Conservation (phyloP, 208 protist genomes). For the Acanthamoeba lenticulata region DNA sequence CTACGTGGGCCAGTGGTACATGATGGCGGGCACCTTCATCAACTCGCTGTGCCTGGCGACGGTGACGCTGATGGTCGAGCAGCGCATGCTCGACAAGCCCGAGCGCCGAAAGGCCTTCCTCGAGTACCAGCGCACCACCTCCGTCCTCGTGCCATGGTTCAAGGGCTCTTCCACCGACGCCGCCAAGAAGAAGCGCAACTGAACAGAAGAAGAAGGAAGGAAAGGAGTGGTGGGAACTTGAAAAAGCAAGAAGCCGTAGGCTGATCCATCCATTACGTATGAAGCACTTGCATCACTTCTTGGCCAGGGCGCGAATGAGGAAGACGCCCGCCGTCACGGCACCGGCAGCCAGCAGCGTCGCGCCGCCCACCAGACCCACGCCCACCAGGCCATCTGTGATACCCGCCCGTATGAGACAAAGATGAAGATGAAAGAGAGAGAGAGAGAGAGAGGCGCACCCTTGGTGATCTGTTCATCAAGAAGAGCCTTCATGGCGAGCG, state of each 20-base stretch:
- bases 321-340: background rate
- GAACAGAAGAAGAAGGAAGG: background rate
- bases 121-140: constrained; percentile 60
- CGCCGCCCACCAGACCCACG: constrained; percentile 11
- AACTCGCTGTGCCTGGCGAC: constrained; percentile 59
- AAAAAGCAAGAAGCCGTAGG: too few species aligned
- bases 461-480: constrained; percentile 61
- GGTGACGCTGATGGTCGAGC: constrained; percentile 67
- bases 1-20: constrained; percentile 53
- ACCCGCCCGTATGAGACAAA: background rate
- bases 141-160: constrained; percentile 52
- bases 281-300: too few species aligned
- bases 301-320: constrained; percentile 3
- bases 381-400: constrained; percentile 14
- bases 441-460: background rate
- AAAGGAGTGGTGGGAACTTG: too few species aligned
- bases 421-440: background rate
- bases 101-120: constrained; percentile 25
- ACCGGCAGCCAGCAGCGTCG: background rate
- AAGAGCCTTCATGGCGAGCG: constrained; percentile 18
- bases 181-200: constrained; percentile 32
- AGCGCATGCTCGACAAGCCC: constrained; percentile 46
- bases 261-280: too few species aligned
- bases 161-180: background rate
- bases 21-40: constrained; percentile 56